Evolutionary conservation across 2,329 filamentous ascomycete species (phyloP).

Genomic region (Ambrosiella xylebori): DNA sequence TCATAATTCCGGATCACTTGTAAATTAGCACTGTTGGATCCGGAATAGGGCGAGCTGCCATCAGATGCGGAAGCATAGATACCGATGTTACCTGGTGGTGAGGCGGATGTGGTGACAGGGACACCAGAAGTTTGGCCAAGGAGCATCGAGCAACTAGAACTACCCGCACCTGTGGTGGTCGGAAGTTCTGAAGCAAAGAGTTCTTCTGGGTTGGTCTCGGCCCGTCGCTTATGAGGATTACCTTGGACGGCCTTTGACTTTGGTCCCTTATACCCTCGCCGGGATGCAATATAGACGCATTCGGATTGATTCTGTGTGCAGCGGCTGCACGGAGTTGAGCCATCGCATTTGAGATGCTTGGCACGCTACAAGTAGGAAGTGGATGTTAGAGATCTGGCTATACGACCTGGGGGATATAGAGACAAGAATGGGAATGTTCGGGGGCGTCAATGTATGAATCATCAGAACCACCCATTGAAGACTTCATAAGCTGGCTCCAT

Average conservation of each 20-base stretch:
- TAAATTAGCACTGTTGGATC: slow-evolving; percentile 18
- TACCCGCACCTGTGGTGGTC: slow-evolving; percentile 8
- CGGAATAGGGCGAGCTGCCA: not conserved
- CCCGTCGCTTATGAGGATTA: slow-evolving; percentile 22
- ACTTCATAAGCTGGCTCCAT: too few species aligned
- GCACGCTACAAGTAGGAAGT: slow-evolving; percentile 25
- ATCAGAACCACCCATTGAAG: too few species aligned
- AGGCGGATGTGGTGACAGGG: slow-evolving; percentile 14
- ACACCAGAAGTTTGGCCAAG: slow-evolving; percentile 23
- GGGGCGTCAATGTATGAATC: too few species aligned
- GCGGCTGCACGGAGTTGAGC: slow-evolving; percentile 49
- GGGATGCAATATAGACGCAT: slow-evolving; percentile 57
- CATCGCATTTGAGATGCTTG: slow-evolving; percentile 65
- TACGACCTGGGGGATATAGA: too few species aligned
- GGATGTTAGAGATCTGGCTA: not conserved
- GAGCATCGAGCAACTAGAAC: slow-evolving; percentile 28
- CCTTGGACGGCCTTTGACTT: slow-evolving; percentile 27
- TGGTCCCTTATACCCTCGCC: slow-evolving; percentile 57
- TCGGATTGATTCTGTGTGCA: slow-evolving; percentile 41
- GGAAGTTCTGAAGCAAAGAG: slow-evolving; percentile 1
- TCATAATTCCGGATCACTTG: slow-evolving; percentile 25
- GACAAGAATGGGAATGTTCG: too few species aligned
- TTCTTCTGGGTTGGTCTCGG: slow-evolving; percentile 10
- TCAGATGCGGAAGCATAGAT: slow-evolving; percentile 10
- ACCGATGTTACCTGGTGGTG: slow-evolving; percentile 5